Evolutionary conservation across 208 protist species (phyloP), one percentile per base, ranked within the genome.

Genomic region (Hexamita inflata): DNA sequence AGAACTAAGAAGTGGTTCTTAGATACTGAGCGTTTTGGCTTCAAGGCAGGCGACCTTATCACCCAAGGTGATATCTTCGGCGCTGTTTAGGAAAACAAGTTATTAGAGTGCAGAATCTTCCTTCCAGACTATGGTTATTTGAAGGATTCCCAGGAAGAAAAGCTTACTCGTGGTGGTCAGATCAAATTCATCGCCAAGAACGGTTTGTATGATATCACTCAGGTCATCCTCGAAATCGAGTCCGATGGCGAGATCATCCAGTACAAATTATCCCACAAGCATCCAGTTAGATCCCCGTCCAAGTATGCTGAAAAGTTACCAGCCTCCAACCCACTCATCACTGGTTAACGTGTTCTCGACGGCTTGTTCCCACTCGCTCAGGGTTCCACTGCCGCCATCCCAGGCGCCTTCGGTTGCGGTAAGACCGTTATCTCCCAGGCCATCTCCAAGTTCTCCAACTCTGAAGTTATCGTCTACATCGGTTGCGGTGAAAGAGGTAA

Each of bases 391-490:
- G 98, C 95, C 81, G 91, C 94, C 76, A 98, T 99, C 83, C 96
- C 96, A 53, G 96, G 95, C 70, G 96, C 96, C 73, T 99, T 99
- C 83, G 97, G 97, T 78, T 79, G 79, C 83, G 97, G 97, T 77
- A 99, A 99, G 87, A 99, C 97, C 45, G 96, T 99, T 73, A 98
- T 99, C 85, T 98, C 94, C 40, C 96, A 99, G 87, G 89, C 95
- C 15, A 88, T 99, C 7, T 98, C 94, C 80, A 99, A 99, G 87
- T 98, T 93, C 87, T 98, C 94, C 58, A 99, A 99, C 92, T 96
- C 93, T 32, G 94, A 99, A 83, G 91, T 89, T 67, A 97, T 99
- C 83, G 94, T 99, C 80, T 99, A 99, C 86, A 95, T 99, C 64
- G 96, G 95, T 59, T 98, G 94, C 84, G 95, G 95, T 49, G 96